Base-by-base conservation (phyloP, 257 asterid genomes). In the Craterostigma plantagineum region DNA sequence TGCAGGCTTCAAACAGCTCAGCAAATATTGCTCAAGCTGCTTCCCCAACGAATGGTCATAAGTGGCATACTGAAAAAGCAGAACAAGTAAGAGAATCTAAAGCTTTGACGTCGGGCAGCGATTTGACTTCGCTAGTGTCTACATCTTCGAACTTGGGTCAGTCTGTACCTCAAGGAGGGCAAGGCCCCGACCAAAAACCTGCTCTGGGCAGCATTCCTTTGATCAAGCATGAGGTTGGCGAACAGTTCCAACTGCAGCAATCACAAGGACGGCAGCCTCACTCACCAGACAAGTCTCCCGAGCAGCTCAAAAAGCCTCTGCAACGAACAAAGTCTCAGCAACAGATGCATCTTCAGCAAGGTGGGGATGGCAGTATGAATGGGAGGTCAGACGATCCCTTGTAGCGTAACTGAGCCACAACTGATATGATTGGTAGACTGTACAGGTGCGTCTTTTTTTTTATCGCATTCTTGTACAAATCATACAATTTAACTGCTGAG, bases 261-360 rank as follows among this genome's bases (percentile, higher is more conserved):
- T 61, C 73, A 39, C 79, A 54, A 16, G 48, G 33, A 49, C 84
- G 63, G 38, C 66, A 59, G 50, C 68, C 77, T 36, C 60, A 63
- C 12, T 64, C 81, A 13, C 63, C 73, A 6, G 30, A 2, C 16
- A 51, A 27, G 1, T 52, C 62, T 37, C 67, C 56, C 13, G 65
- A 56, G 36, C 66, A 67, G 46, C 76, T 64, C n/a, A n/a, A n/a
- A n/a, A n/a, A n/a, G 52, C 60, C 57, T 13, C 41, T 11, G 44
- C 67, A 54, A 36, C 51, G 57, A 38, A 49, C 57, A 16, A 71
- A 69, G 50, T 52, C 79, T 60, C 77, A 73, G 69, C 77, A 56
- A 57, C 82, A 75, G 62, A 41, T 62, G 8, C 78, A 63, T 68
- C 73, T 74, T 64, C 77, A 67, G 50, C 76, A 67, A 68, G 68